phyloP scores from a whole-genome alignment of 768 basidiomycete genomes.

The Pleurotus djamor region DNA sequence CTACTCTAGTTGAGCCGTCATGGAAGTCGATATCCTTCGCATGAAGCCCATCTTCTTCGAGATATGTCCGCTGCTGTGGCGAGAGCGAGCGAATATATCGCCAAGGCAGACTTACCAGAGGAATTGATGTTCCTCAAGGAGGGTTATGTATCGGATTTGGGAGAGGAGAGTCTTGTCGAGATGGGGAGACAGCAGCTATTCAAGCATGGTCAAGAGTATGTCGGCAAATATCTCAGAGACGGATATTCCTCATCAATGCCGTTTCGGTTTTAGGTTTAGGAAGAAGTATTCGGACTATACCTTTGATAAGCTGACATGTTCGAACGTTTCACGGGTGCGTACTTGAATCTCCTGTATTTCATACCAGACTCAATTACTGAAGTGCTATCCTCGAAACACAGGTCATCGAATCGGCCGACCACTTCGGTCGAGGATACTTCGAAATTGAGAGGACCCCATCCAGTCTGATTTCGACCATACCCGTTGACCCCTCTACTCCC shows the following conservation, averaged over 20 bases:
- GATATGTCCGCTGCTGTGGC: neutral
- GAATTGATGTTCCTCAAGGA: neutral
- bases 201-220: neutral
- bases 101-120: neutral
- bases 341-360: neutral
- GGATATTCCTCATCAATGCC: neutral
- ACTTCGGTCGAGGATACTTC: constrained; percentile 36
- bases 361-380: neutral
- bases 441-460: constrained; percentile 25
- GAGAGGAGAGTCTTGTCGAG: neutral
- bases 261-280: neutral
- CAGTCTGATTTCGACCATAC: constrained; percentile 15
- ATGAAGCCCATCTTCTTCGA: neutral
- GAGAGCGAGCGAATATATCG: neutral
- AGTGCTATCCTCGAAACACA: neutral
- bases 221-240: neutral
- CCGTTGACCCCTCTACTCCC: constrained; percentile 27
- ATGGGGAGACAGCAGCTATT: constrained; percentile 3
- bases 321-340: neutral
- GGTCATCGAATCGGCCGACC: constrained; percentile 33
- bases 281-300: neutral
- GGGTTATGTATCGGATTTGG: neutral
- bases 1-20: neutral
- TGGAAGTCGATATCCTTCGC: constrained; percentile 1
- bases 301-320: neutral